Evolutionary conservation across 345 rosid genomes (phyloP).

Genomic region (Arabis hirsuta): DNA sequence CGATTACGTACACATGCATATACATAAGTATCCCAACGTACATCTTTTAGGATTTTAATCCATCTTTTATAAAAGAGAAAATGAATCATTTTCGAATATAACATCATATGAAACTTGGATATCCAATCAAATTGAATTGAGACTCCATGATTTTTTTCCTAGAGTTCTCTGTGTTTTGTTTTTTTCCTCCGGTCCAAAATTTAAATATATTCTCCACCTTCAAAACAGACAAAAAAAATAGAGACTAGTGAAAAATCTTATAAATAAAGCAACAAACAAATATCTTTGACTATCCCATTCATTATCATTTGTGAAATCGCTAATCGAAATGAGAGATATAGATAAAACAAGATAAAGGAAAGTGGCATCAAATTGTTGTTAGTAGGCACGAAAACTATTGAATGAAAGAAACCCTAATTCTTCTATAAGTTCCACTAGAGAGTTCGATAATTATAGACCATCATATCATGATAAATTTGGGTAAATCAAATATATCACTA

Average conservation of each 20-base stretch:
- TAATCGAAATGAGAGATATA: background rate
- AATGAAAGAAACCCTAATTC: constrained; percentile 24
- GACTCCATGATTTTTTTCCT: background rate
- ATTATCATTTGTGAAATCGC: constrained; percentile 9
- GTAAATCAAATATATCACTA: background rate
- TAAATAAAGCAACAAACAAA: constrained; percentile 6
- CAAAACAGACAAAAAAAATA: background rate
- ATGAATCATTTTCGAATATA: background rate
- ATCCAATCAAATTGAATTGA: background rate
- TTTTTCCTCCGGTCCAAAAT: background rate
- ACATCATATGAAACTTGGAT: constrained; percentile 4
- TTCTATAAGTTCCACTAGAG: constrained; percentile 14
- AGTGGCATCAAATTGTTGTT: constrained; percentile 4
- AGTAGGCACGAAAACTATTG: constrained; percentile 17
- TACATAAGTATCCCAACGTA: background rate
- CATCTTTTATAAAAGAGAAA: background rate
- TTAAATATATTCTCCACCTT: background rate
- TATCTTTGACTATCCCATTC: background rate
- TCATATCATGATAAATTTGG: background rate
- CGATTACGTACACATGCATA: background rate
- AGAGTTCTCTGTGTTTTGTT: background rate
- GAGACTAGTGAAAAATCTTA: background rate
- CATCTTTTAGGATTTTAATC: background rate
- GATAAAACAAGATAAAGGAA: background rate
- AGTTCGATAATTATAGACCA: constrained; percentile 4